phyloP scores from a whole-genome alignment of 768 basidiomycete genomes.

The Peribolospora baueri region DNA sequence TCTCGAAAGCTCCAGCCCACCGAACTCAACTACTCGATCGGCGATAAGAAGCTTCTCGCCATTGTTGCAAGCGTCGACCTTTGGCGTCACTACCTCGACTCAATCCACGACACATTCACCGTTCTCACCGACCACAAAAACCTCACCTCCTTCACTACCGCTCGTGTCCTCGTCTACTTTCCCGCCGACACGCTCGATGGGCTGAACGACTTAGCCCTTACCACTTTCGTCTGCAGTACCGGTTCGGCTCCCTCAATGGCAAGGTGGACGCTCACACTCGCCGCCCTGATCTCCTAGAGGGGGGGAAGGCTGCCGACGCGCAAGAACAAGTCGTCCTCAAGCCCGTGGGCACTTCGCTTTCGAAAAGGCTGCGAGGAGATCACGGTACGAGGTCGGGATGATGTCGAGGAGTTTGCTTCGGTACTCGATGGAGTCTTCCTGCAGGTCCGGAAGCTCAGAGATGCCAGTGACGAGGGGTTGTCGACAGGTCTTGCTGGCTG shows the following conservation, averaged over 20 bases:
- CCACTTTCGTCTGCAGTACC: constrained; percentile 18
- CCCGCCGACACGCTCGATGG: constrained; percentile 26
- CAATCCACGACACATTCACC: constrained; percentile 12
- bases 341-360: too few relatives aligned
- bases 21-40: constrained; percentile 28
- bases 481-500: too few relatives aligned
- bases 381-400: too few relatives aligned
- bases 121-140: constrained; percentile 15
- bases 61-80: constrained; percentile 22
- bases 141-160: constrained; percentile 18
- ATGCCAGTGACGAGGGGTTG: too few relatives aligned
- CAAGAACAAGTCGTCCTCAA: too few relatives aligned
- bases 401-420: too few relatives aligned
- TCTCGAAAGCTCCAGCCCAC: constrained; percentile 12
- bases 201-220: constrained; percentile 20
- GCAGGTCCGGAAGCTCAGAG: too few relatives aligned
- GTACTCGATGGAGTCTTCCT: too few relatives aligned
- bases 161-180: constrained; percentile 19
- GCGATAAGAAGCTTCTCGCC: constrained; percentile 31
- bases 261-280: constrained; percentile 3
- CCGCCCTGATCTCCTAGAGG: constrained; percentile 4
- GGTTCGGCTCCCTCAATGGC: constrained; percentile 5
- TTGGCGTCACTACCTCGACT: constrained; percentile 20
- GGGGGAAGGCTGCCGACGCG: background rate
- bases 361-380: too few relatives aligned